Evolutionary conservation across 2,329 filamentous ascomycete genomes (phyloP).

Genomic region (Chrysosporium queenslandicum): DNA sequence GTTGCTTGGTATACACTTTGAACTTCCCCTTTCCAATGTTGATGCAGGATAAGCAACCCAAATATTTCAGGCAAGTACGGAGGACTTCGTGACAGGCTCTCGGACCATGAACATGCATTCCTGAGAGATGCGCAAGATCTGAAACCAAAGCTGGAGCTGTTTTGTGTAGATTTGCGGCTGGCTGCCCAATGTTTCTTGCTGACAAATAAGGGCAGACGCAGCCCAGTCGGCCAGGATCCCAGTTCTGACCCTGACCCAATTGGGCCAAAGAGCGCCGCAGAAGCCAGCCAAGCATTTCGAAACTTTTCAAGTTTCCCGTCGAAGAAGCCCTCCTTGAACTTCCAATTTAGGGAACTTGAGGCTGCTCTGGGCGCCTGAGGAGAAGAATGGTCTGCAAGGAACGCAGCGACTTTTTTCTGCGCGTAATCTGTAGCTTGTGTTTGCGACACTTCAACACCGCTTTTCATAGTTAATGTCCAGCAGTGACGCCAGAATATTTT

Average conservation of each 20-base stretch:
- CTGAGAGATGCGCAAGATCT: no score
- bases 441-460: neutral
- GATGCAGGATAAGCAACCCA: no score
- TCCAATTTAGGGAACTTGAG: constrained; percentile 5
- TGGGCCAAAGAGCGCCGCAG: neutral
- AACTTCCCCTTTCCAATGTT: no score
- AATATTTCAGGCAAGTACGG: no score
- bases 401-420: neutral
- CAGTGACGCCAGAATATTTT: neutral
- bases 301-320: constrained; percentile 3
- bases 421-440: neutral
- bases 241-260: neutral
- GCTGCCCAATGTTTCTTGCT: neutral
- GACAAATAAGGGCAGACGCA: neutral
- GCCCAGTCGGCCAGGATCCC: neutral
- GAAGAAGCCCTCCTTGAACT: neutral
- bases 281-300: constrained; percentile 6
- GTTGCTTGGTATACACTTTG: no score
- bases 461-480: neutral
- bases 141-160: no score
- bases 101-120: no score
- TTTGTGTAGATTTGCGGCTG: neutral
- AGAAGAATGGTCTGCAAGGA: neutral
- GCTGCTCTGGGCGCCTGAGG: neutral
- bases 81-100: no score